Conservation (phyloP, 2,329 filamentous ascomycete genomes). For the Diaporthe sp. region DNA sequence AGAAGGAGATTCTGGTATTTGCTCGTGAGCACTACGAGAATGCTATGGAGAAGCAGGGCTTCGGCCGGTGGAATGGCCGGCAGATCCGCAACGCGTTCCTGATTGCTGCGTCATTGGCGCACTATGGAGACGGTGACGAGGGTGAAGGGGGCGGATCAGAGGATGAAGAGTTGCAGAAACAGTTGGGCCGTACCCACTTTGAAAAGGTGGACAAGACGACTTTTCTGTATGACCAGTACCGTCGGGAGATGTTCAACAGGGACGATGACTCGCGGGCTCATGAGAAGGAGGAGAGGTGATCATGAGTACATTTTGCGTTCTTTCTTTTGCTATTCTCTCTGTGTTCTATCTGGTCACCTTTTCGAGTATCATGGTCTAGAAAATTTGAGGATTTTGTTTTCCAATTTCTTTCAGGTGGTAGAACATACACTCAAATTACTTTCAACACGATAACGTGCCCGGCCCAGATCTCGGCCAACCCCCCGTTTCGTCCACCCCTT, state of each 20-base stretch:
- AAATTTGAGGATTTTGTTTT: no score
- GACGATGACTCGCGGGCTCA: neutral
- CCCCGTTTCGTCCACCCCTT: no score
- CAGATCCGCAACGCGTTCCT: constrained; percentile 49
- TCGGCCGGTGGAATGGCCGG: constrained; percentile 45
- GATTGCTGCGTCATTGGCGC: constrained; percentile 38
- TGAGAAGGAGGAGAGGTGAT: neutral
- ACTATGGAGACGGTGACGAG: neutral
- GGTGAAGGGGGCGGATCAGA: neutral
- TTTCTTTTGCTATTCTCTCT: no score
- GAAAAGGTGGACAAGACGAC: neutral
- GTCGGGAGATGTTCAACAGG: neutral
- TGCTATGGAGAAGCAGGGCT: neutral
- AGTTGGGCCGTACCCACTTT: neutral
- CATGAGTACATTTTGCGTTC: no score
- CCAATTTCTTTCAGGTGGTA: no score
- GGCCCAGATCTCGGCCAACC: no score
- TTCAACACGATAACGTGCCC: no score
- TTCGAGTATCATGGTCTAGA: no score
- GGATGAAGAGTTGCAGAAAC: neutral
- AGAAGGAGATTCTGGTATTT: constrained; percentile 21
- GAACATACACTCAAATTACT: no score
- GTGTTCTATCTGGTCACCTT: no score
- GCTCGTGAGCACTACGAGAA: constrained; percentile 1
- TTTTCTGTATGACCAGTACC: neutral